A percentile compares a stretch with the other conserved stretches of the same genome.
These are phyloP conservation scores for Medicago arabica DNA, from an alignment of 306 rosid genomes.

Conservation along the genomic window DNA sequence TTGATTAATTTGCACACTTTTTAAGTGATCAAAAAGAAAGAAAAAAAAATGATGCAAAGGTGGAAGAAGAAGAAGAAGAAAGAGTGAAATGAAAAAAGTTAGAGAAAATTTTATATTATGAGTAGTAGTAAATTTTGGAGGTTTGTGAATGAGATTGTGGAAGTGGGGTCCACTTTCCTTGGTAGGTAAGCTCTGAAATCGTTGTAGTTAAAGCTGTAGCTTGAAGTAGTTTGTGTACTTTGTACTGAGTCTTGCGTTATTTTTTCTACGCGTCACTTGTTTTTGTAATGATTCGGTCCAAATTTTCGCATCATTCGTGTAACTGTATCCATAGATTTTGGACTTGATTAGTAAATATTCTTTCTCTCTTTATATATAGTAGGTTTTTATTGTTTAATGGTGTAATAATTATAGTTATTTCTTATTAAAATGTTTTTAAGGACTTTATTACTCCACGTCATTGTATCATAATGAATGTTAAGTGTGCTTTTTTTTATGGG, in stretches of 20 bases:
- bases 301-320: neutral
- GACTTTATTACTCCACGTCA: too few species aligned
- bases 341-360: too few species aligned
- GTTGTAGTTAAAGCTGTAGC: neutral
- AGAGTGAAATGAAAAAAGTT: neutral
- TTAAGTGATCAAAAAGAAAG: constrained; percentile 43
- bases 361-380: too few species aligned
- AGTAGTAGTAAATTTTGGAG: constrained; percentile 14
- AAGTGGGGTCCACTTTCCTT: neutral
- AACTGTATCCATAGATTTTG: too few species aligned
- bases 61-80: neutral
- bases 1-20: neutral
- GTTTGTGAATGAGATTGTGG: constrained; percentile 15
- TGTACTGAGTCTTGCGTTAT: neutral
- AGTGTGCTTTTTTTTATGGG: too few species aligned
- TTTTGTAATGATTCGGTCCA: neutral
- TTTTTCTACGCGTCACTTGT: neutral
- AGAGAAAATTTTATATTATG: neutral
- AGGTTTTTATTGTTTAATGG: too few species aligned
- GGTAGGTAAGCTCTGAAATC: constrained; percentile 4
- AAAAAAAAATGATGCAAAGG: constrained; percentile 32
- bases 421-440: too few species aligned
- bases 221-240: neutral
- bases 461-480: too few species aligned
- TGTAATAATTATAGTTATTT: too few species aligned